A percentile compares a stretch with the other conserved stretches of the same genome.
These are phyloP conservation scores for Cerioporus squamosus DNA, from an alignment of 1,284 basidiomycete species.

Conservation along the genomic window DNA sequence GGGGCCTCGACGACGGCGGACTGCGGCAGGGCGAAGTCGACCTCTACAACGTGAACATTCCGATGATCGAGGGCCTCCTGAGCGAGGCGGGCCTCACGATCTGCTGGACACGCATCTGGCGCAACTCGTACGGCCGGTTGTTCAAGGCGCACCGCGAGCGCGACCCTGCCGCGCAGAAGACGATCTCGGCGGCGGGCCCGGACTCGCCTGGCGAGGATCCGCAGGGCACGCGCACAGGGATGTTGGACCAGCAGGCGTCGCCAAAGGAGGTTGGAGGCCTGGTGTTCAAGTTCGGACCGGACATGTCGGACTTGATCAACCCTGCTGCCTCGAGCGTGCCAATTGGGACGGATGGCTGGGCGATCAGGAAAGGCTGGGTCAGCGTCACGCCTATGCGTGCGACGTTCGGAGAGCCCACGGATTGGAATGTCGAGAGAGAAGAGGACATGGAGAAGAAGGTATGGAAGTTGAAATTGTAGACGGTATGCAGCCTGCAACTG, in stretches of 20 bases:
- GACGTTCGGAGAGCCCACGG: slow-evolving; percentile 67
- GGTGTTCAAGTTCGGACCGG: slow-evolving; percentile 82
- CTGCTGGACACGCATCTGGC: slow-evolving; percentile 78
- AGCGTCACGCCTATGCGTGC: slow-evolving; percentile 79
- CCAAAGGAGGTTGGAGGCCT: slow-evolving; percentile 45
- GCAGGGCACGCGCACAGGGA: slow-evolving; percentile 15
- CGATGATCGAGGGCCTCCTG: slow-evolving; percentile 67
- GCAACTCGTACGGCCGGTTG: slow-evolving; percentile 75
- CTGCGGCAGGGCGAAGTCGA: slow-evolving; percentile 69
- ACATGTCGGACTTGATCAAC: slow-evolving; percentile 71
- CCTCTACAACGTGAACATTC: slow-evolving; percentile 84
- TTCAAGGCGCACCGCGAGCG: slow-evolving; percentile 56
- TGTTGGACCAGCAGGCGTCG: slow-evolving; percentile 12
- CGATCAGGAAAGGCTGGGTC: slow-evolving; percentile 65
- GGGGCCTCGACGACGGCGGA: slow-evolving; percentile 73
- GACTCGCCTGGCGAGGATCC: slow-evolving; percentile 39
- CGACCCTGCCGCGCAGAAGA: slow-evolving; percentile 21
- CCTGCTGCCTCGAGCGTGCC: slow-evolving; percentile 65
- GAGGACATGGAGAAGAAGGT: slow-evolving; percentile 43
- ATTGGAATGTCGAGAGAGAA: slow-evolving; percentile 26
- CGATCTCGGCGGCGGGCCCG: slow-evolving; percentile 45
- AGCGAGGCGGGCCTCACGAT: slow-evolving; percentile 60
- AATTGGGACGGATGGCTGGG: slow-evolving; percentile 83
- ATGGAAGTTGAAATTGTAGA: slow-evolving; percentile 59
- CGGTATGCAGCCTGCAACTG: no score